Conservation (phyloP, 139 green algal genomes). For the Asterochloris erici region DNA sequence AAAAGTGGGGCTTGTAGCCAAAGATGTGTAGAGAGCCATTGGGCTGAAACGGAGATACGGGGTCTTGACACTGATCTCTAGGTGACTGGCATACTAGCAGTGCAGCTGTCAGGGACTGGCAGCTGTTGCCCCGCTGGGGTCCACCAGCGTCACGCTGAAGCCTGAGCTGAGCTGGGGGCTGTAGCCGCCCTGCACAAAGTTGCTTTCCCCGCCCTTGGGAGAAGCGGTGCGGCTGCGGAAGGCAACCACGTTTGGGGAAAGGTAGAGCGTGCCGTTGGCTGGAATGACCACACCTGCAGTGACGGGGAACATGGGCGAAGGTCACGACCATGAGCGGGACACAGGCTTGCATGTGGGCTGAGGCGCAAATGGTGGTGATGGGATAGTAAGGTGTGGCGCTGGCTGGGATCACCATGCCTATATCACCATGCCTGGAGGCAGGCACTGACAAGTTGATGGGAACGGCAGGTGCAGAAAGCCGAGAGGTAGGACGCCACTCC, state of each 20-base stretch:
- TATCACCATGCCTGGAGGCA: not conserved
- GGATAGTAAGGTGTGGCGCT: not conserved
- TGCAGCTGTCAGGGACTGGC: too few species aligned
- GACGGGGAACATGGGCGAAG: too few species aligned
- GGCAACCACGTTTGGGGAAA: slow-evolving; percentile 5
- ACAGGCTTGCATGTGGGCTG: not conserved
- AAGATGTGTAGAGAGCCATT: too few species aligned
- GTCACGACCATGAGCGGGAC: too few species aligned
- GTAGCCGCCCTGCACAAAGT: slow-evolving; percentile 1
- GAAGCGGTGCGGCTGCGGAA: slow-evolving; percentile 1
- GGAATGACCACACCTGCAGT: slow-evolving; percentile 9
- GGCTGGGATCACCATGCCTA: not conserved
- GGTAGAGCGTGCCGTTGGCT: not conserved
- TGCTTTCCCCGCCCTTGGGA: slow-evolving; percentile 1
- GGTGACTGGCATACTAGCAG: too few species aligned
- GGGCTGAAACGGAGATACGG: too few species aligned
- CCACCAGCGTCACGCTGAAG: not conserved
- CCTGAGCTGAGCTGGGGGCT: not conserved
- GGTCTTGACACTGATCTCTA: too few species aligned
- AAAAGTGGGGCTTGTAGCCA: too few species aligned
- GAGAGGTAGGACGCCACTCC: too few species aligned
- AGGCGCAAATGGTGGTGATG: not conserved
- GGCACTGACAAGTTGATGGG: not conserved
- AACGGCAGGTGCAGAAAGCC: not conserved
- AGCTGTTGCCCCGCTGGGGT: not conserved